A percentile compares a stretch with the other conserved stretches of the same genome.
These are phyloP conservation scores for Sonneratia alba DNA, from an alignment of 345 rosid species.

Conservation along the genomic window DNA sequence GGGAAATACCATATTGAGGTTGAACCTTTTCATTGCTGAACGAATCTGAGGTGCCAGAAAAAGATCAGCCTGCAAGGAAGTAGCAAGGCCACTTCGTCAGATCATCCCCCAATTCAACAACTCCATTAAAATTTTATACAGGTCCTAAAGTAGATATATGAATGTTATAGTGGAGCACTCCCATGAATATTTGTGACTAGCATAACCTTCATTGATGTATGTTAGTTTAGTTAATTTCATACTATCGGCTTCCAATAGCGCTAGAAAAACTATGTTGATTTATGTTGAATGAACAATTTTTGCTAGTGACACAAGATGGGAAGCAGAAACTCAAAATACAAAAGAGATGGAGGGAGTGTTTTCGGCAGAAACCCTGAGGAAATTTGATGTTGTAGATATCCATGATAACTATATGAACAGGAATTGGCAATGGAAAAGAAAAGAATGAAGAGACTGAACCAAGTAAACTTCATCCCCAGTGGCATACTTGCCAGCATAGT, in stretches of 20 bases:
- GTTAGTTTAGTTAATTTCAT: not conserved
- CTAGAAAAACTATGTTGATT: not conserved
- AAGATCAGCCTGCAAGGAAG: constrained; percentile 60
- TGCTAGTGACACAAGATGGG: not conserved
- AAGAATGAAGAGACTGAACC: constrained; percentile 30
- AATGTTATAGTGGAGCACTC: not conserved
- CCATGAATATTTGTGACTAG: not conserved
- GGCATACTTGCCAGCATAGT: constrained; percentile 58
- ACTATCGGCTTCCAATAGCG: not conserved
- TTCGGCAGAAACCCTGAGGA: not conserved
- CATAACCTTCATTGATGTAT: not conserved
- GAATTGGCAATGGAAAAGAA: constrained; percentile 1
- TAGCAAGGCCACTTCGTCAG: not conserved
- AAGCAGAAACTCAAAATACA: not conserved
- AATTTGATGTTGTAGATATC: not conserved
- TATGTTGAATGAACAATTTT: not conserved
- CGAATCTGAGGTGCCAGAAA: constrained; percentile 67
- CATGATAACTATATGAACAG: not conserved
- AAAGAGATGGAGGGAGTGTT: not conserved
- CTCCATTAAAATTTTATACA: not conserved
- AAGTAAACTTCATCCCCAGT: constrained; percentile 61
- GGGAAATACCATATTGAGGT: constrained; percentile 58
- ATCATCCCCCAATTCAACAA: not conserved
- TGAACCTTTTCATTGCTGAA: constrained; percentile 40
- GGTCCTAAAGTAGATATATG: not conserved